phyloP scores from a whole-genome alignment of 2,329 filamentous ascomycete species.

The Clonostachys rhizophaga region DNA sequence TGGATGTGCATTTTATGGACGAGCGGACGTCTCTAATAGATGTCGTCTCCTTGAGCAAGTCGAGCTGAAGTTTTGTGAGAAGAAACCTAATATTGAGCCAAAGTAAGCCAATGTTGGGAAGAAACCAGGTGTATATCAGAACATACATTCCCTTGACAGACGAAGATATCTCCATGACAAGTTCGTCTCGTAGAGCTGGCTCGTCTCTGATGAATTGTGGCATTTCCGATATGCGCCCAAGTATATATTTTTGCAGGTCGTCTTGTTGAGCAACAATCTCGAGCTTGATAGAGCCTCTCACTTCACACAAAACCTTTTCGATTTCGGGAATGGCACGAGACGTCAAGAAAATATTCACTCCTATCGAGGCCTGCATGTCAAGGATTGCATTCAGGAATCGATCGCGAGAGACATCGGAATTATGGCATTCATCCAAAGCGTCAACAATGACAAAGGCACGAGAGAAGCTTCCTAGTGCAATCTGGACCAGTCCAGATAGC shows the following conservation, averaged over 20 bases:
- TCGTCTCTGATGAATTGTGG: not conserved
- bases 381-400: slow-evolving; percentile 2
- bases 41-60: not conserved
- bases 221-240: not conserved
- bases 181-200: not conserved
- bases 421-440: slow-evolving; percentile 14
- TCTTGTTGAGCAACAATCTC: not conserved
- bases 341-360: slow-evolving; percentile 11
- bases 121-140: too few species aligned
- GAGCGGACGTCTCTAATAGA: too few species aligned
- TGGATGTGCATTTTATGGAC: too few species aligned
- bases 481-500: not conserved
- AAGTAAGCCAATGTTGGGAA: not conserved
- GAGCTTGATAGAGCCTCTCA: too few species aligned
- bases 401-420: not conserved
- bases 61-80: slow-evolving; percentile 2
- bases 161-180: slow-evolving; percentile 1
- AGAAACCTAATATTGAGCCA: not conserved
- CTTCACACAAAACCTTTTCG: accelerated
- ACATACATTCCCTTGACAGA: slow-evolving; percentile 10
- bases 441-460: slow-evolving; percentile 11
- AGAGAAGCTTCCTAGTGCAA: not conserved
- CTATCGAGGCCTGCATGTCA: not conserved
- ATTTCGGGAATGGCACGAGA: slow-evolving; percentile 11
- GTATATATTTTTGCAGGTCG: slow-evolving; percentile 6